Evolutionary conservation across 768 basidiomycete species (phyloP).

Genomic region (Thelephora aurantiotincta): DNA sequence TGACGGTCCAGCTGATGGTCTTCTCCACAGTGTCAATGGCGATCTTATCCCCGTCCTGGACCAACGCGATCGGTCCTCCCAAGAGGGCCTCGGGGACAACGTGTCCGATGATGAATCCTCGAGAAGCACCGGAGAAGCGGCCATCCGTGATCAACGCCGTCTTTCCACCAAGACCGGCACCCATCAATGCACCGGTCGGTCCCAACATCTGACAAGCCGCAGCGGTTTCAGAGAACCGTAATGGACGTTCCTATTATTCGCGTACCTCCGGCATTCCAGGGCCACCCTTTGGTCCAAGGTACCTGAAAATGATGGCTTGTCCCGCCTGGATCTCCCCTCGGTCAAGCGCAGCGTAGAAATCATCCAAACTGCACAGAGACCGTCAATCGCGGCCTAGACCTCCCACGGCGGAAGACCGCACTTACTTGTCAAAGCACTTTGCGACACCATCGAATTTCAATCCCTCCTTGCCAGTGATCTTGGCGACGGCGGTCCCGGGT

Average conservation of each 20-base stretch:
- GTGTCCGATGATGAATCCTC: constrained; percentile 55
- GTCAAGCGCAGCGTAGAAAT: constrained; percentile 62
- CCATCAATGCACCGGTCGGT: constrained; percentile 74
- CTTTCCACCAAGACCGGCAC: constrained; percentile 65
- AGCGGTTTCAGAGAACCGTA: neutral
- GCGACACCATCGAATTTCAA: constrained; percentile 69
- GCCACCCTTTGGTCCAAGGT: constrained; percentile 84
- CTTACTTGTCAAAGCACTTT: constrained; percentile 63
- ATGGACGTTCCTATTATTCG: constrained; percentile 28
- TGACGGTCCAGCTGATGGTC: constrained; percentile 61
- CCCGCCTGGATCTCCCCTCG: constrained; percentile 65
- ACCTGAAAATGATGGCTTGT: constrained; percentile 68
- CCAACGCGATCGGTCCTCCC: constrained; percentile 81
- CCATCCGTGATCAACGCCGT: constrained; percentile 84
- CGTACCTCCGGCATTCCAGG: constrained; percentile 80
- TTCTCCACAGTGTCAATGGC: constrained; percentile 55
- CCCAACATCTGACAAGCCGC: constrained; percentile 23
- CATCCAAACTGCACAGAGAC: constrained; percentile 33
- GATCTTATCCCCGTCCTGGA: constrained; percentile 71
- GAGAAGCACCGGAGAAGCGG: constrained; percentile 75
- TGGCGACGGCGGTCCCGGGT: constrained; percentile 79
- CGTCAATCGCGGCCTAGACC: neutral
- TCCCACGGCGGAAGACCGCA: neutral
- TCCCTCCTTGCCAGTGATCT: constrained; percentile 91
- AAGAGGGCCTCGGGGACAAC: constrained; percentile 53